phyloP scores from a whole-genome alignment of 306 rosid genomes.

The Cucurbita moschata region DNA sequence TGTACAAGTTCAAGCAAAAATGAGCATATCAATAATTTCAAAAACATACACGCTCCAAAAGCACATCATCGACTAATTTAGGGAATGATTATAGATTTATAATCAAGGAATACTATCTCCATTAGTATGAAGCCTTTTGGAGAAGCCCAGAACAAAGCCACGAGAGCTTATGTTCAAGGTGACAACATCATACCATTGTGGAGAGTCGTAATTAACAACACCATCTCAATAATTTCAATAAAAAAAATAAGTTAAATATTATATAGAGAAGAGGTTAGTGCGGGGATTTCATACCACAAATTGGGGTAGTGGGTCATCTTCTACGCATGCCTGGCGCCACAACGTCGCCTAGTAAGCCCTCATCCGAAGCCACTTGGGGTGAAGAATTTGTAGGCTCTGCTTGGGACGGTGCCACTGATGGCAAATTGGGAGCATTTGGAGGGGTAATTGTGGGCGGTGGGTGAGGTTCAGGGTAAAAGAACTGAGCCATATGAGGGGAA shows the following conservation, averaged over 20 bases:
- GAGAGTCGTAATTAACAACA: neutral
- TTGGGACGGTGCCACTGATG: conserved; percentile 8
- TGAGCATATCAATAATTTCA: neutral
- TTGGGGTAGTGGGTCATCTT: neutral
- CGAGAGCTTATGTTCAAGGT: too few relatives aligned
- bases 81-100: too few relatives aligned
- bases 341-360: conserved; percentile 84
- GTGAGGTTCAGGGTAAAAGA: conserved; percentile 36
- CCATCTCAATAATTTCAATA: neutral
- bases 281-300: neutral
- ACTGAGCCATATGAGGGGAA: conserved; percentile 31
- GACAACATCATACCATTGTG: too few relatives aligned
- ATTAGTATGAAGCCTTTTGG: too few relatives aligned
- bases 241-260: neutral
- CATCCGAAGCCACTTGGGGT: conserved; percentile 21
- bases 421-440: neutral
- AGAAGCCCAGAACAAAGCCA: too few relatives aligned
- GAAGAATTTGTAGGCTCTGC: conserved; percentile 4
- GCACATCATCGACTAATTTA: too few relatives aligned
- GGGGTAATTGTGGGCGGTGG: conserved; percentile 14
- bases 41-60: too few relatives aligned
- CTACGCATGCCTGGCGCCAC: conserved; percentile 75
- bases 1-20: neutral
- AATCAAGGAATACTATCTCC: too few relatives aligned
- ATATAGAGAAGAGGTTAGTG: neutral